Base-by-base conservation (phyloP, 768 basidiomycete genomes). In the Suillus alpinus region DNA sequence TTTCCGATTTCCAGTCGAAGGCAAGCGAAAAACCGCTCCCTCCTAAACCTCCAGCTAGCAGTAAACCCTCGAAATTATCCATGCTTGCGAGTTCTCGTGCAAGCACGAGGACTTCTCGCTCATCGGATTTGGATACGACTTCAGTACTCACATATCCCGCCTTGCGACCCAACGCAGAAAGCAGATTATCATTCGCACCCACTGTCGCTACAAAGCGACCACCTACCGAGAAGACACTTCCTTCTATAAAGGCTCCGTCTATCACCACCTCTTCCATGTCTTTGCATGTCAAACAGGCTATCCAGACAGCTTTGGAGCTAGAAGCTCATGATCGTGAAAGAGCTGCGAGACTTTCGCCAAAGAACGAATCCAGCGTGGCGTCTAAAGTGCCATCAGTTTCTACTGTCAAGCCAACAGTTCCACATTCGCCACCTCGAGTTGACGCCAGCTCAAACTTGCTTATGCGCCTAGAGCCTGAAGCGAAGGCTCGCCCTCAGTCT, bases 81-180 rank as follows among this genome's bases (percentile, higher is more conserved):
- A 79, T 80, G 61, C 75, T 92, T 20, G 89, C 90, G 12, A 87
- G 82, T 65, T 88, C 87, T 9, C 78, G 86, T 59, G 80, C 85
- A 2, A 83, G 83, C 59, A 79, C 79, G 32, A 68, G 78, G 49
- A 84, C 82, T 65, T 85, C 87, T 26, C 76, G 81, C 53, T 83
- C 85, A 26, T 83, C 81, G 2, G 82, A 81, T 60, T 60, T 83
- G 46, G 76, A 83, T 37, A 75, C 83, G 0, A 85, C 83, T 3
- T 86, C 89, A 29, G 78, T 88, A n/a, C 83, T 86, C 66, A 91
- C 91, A 1, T 92, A 87, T 68, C 87, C 89, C 26, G 80, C 69
- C 18, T 78, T 91, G 62, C 86, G 90, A 18, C 91, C 89, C n/a
- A 80, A 86, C 31, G 70, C 84, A 3, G 79, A 83, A 53, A 91